Percentiles rank a stretch among this genome's conserved stretches.
These are phyloP conservation scores for Canariomyces notabilis DNA, from an alignment of 2,329 filamentous ascomycete species.

Conservation along the genomic window DNA sequence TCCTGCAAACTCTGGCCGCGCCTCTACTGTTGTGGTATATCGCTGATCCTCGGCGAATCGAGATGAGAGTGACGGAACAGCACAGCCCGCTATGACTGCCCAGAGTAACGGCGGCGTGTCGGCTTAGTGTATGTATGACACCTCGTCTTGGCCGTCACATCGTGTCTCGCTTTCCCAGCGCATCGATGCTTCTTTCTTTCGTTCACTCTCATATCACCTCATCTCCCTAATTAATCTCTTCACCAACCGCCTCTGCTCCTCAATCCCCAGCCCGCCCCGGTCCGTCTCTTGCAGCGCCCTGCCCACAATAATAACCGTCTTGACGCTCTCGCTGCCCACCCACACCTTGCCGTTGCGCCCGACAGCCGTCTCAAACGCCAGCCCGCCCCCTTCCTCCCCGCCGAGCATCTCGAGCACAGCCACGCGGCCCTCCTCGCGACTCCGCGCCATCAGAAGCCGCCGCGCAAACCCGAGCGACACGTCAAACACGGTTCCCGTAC, in stretches of 20 bases:
- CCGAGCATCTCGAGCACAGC: conserved; percentile 76
- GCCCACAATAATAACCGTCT: conserved; percentile 71
- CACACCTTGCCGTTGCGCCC: conserved; percentile 90
- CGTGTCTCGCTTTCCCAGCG: conserved; percentile 23
- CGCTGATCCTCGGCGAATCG: too few relatives aligned
- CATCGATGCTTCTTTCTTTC: too few relatives aligned
- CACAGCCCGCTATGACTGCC: too few relatives aligned
- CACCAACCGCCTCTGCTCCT: conserved; percentile 66
- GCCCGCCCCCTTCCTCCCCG: conserved; percentile 51
- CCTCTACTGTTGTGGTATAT: too few relatives aligned
- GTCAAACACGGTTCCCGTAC: conserved; percentile 74
- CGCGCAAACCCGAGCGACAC: conserved; percentile 79
- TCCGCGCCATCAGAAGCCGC: conserved; percentile 63
- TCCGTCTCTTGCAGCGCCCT: conserved; percentile 75
- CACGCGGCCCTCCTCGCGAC: conserved; percentile 57
- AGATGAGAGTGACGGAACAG: too few relatives aligned
- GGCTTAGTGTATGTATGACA: too few relatives aligned
- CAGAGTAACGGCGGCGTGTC: too few relatives aligned
- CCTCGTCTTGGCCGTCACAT: neutral
- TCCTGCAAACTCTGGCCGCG: too few relatives aligned
- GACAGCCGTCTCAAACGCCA: conserved; percentile 89
- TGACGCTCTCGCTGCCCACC: conserved; percentile 74
- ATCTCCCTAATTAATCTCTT: conserved; percentile 59
- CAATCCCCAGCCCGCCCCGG: conserved; percentile 55
- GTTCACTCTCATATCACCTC: too few relatives aligned